Conservation (phyloP, 345 rosid species). For the Erucastrum elatum region DNA sequence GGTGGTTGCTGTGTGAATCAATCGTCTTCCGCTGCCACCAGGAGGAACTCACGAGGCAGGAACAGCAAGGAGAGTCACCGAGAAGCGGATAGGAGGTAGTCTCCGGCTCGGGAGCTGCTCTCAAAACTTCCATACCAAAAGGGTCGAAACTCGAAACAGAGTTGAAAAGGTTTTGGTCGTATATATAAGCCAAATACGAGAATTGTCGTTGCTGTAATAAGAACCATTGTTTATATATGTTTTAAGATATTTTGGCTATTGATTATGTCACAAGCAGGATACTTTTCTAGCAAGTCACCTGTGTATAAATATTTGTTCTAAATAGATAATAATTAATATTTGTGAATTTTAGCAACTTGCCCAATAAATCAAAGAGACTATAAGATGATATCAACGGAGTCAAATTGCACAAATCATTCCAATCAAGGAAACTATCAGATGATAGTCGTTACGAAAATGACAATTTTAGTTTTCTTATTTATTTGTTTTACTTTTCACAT, state of each 20-base stretch:
- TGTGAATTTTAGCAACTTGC: neutral
- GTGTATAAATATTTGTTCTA: neutral
- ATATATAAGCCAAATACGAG: conserved; percentile 6
- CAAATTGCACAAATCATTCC: neutral
- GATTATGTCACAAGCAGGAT: conserved; percentile 1
- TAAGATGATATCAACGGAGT: neutral
- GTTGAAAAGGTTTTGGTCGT: neutral
- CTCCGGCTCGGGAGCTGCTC: conserved; percentile 24
- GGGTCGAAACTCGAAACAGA: conserved; percentile 18
- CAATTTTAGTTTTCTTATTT: neutral
- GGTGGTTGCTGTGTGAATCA: conserved; percentile 32
- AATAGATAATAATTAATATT: neutral
- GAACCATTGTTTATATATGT: neutral
- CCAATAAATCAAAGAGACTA: neutral
- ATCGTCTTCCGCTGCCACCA: conserved; percentile 51
- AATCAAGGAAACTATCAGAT: neutral
- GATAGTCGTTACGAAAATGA: neutral
- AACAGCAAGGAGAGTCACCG: conserved; percentile 42
- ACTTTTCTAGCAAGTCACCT: neutral
- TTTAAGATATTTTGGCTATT: neutral
- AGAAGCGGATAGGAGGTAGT: conserved; percentile 30
- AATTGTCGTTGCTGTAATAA: neutral
- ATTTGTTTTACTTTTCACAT: neutral
- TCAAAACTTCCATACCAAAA: conserved; percentile 22
- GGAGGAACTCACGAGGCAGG: conserved; percentile 45